Evolutionary conservation across 768 basidiomycete genomes (phyloP), one percentile per base, ranked within the genome.

Genomic region (button mushroom (Agaricus bisporus)): DNA sequence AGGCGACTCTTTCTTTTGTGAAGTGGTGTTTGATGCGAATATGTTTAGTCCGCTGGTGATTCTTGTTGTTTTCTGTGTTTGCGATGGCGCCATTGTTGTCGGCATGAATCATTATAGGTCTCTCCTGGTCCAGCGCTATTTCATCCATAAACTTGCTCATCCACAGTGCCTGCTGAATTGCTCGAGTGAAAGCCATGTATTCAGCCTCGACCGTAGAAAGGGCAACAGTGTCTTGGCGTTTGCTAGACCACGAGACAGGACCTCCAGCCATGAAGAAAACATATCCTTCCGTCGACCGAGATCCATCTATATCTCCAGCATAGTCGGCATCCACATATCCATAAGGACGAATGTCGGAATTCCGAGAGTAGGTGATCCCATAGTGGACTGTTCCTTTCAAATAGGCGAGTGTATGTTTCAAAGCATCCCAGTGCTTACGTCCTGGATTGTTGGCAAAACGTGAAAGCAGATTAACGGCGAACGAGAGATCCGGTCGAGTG

Each of bases 1-100:
- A 41, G 17, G 51, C 58, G 15, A 49, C 56, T n/a, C 68, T 56
- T 38, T 59, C 60, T 0, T 66, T 64, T 20, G 71, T 57, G 43
- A 62, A 66, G 49, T 72, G 69, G 53, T 68, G 66, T 15, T 64
- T 63, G 14, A 68, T 59, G 42, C 70, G 64, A 49, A 74, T 73
- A 60, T 74, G 73, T 49, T 73, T 74, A 2, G 68, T 68, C 2
- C 66, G 49, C 8, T 64, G 49, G 20, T 69, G 69, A 45, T 62
- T 63, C 26, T 59, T 54, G 1, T 56, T 29, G 22, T 60, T 57
- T 35, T 59, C 59, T 1, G 65, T 51, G 9, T 68, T 59, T 0
- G 55, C 56, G 28, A 66, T 63, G 2, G 61, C 59, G 3, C 61
- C 55, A 45, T 62, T 59, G 38, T 68, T 68, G 56, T 70, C 65